These are phyloP conservation scores for Daphne laureola DNA, from an alignment of 441 rosid species.

Conservation along the genomic window DNA sequence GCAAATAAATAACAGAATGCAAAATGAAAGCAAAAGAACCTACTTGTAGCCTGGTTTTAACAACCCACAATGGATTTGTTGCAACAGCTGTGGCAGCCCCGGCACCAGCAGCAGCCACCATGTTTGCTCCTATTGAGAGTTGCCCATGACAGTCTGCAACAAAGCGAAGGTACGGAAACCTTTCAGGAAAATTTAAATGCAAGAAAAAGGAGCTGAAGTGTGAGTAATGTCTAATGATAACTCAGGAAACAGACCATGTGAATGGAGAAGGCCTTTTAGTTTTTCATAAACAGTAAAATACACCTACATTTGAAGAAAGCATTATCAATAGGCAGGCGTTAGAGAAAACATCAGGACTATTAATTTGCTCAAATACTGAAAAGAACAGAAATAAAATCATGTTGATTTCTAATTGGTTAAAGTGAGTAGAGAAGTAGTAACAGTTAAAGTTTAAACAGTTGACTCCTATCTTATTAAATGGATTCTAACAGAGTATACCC, in stretches of 20 bases:
- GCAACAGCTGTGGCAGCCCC: constrained; percentile 83
- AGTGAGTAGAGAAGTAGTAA: too few relatives aligned
- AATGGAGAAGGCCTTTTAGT: constrained; percentile 58
- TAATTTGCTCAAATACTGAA: neutral
- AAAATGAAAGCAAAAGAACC: constrained; percentile 15
- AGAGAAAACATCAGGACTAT: neutral
- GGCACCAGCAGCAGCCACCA: constrained; percentile 92
- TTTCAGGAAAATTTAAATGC: constrained; percentile 4
- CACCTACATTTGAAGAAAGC: constrained; percentile 51
- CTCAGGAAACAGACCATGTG: constrained; percentile 57
- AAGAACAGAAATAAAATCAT: neutral
- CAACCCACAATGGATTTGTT: constrained; percentile 98
- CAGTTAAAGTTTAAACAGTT: too few relatives aligned
- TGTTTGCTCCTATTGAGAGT: constrained; percentile 63
- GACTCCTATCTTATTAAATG: too few relatives aligned
- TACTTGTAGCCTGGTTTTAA: constrained; percentile 92
- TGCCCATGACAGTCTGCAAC: constrained; percentile 40
- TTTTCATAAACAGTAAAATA: constrained; percentile 75
- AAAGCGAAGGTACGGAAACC: constrained; percentile 7
- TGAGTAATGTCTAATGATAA: constrained; percentile 1
- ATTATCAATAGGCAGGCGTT: constrained; percentile 1
- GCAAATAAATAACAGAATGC: neutral
- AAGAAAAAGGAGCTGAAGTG: constrained; percentile 2
- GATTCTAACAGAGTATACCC: too few relatives aligned
- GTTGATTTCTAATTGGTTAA: too few relatives aligned